Conservation (phyloP, 140 eudicot species). For the Flaveria floridana region DNA sequence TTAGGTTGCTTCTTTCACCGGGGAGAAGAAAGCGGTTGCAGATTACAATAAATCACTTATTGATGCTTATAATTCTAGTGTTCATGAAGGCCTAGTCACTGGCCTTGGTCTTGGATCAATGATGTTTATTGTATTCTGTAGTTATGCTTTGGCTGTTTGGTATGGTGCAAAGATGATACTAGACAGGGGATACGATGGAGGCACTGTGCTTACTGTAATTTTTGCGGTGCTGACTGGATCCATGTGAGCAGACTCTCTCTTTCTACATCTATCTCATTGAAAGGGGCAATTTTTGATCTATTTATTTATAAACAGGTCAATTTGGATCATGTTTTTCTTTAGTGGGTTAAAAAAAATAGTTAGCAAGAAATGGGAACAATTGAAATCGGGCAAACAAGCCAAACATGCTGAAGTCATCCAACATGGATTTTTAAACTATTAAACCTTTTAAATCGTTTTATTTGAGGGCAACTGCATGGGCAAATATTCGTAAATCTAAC, state of each 20-base stretch:
- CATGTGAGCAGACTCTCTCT: constrained; percentile 45
- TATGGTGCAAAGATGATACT: constrained; percentile 76
- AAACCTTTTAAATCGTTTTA: neutral
- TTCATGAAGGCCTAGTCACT: constrained; percentile 69
- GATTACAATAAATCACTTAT: constrained; percentile 59
- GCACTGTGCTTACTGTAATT: constrained; percentile 65
- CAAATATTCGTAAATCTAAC: neutral
- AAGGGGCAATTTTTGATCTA: neutral
- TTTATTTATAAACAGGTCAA: neutral
- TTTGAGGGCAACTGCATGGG: neutral
- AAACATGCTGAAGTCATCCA: neutral
- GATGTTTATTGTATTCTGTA: constrained; percentile 51
- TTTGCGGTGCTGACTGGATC: constrained; percentile 70
- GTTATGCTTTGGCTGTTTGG: constrained; percentile 77
- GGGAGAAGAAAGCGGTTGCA: constrained; percentile 78
- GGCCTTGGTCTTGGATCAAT: constrained; percentile 76
- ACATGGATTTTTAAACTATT: neutral
- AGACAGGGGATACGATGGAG: constrained; percentile 68
- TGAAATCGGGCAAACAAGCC: neutral
- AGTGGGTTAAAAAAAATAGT: neutral
- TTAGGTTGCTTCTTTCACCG: constrained; percentile 78
- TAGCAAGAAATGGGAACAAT: neutral
- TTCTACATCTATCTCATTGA: neutral
- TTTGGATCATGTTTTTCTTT: neutral
- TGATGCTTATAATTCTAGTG: constrained; percentile 66